phyloP scores from a whole-genome alignment of 345 rosid species.

The Linum tenue region DNA sequence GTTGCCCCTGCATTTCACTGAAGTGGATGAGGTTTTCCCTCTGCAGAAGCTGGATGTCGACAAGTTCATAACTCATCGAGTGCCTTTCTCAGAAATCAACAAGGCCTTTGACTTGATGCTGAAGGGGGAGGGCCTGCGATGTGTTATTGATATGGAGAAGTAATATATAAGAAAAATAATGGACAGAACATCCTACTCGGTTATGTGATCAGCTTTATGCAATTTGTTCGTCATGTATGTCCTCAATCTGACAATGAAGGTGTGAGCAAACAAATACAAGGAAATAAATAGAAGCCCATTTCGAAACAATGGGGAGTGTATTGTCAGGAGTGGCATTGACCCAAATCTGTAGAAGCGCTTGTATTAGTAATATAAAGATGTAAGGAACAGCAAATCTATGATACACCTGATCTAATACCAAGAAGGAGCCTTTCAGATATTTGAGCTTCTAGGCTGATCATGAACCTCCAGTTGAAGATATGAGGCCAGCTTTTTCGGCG shows the following conservation, averaged over 20 bases:
- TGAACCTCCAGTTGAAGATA: background rate
- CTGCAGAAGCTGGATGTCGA: conserved; percentile 42
- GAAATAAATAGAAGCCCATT: no score
- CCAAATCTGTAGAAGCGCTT: background rate
- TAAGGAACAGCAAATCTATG: background rate
- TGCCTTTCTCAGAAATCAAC: conserved; percentile 36
- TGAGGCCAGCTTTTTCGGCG: no score
- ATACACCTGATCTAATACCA: no score
- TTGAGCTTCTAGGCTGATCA: background rate
- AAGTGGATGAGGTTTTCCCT: background rate
- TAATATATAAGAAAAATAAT: no score
- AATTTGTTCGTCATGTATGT: no score
- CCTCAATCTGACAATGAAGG: no score
- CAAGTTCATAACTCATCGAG: conserved; percentile 38
- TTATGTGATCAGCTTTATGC: no score
- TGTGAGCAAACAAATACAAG: no score
- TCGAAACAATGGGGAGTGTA: background rate
- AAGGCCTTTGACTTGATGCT: conserved; percentile 42
- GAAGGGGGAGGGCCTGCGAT: conserved; percentile 34
- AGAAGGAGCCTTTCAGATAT: no score
- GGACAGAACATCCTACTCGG: no score
- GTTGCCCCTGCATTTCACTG: background rate
- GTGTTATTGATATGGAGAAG: conserved; percentile 37
- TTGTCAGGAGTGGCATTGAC: background rate
- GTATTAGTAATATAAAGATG: background rate